Evolutionary conservation across 2,329 filamentous ascomycete species (phyloP), one percentile per base, ranked within the genome.

Genomic region (Colletotrichum camelliae): DNA sequence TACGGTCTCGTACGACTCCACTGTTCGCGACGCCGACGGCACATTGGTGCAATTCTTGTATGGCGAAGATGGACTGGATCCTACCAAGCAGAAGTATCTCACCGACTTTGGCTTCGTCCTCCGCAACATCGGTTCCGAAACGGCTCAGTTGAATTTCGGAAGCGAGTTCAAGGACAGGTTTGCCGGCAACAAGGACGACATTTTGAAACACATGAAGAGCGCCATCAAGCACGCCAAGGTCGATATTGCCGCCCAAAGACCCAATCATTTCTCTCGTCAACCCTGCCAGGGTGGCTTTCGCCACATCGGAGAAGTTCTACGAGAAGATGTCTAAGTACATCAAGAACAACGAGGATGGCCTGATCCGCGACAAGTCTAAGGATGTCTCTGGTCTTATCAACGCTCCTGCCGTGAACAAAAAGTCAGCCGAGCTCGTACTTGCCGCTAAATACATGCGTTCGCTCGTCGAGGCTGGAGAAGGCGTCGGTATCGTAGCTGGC

Each of bases 21-120:
- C 96, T 2, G 97, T 99, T 18, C 93, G 97, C 77, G 96, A 99
- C 81, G 93, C 96, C 1, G 97, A 99, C 83, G 97, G 97, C 29
- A 95, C 94, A 4, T 91, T 99, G 81, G 91, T 99, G 4, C 97
- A 99, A 82, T 98, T 99, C 85, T 85, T 99, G 37, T 99, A 98
- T 82, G 97, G 97, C 76, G 97, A 99, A 84, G 97, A 99, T 81
- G 97, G 96, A 39, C 89, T 98, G 24, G 97, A 99, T 83, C 94
- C 98, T 67, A 95, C 95, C 4, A 98, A 98, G 85, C 95, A 98
- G 80, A 97, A 95, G 81, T 97, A 98, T 83, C 89, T 99, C 29
- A 93, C 90, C 52, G 93, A 98, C 82, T 98, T 98, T 84, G 93
- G 94, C 79, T 99, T 99, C 86, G 89, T 98, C 37, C 92, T 97